A percentile compares a stretch with the other conserved stretches of the same genome.
phyloP scores from a whole-genome alignment of 164 flowering plant species.

The Houttuynia cordata region DNA sequence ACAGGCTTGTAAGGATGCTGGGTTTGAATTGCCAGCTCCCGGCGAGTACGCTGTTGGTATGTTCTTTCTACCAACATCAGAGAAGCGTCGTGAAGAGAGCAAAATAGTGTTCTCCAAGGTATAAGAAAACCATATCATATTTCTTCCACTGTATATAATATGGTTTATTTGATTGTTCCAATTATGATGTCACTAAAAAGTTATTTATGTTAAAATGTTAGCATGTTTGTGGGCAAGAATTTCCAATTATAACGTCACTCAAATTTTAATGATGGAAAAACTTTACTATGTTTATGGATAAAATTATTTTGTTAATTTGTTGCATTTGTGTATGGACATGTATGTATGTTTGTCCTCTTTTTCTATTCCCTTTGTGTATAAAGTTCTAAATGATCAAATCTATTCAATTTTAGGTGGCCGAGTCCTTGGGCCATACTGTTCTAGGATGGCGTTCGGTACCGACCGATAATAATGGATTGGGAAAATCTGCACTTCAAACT shows the following conservation, averaged over 20 bases:
- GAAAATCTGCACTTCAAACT: constrained; percentile 78
- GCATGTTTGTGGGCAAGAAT: background rate
- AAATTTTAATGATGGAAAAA: background rate
- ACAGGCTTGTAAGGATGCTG: constrained; percentile 65
- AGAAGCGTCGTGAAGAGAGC: constrained; percentile 72
- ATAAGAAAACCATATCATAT: constrained; percentile 1
- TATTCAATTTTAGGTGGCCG: constrained; percentile 56
- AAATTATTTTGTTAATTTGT: background rate
- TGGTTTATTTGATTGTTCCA: no score
- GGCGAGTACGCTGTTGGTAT: constrained; percentile 97
- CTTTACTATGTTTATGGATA: background rate
- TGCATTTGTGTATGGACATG: background rate
- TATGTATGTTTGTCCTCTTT: no score
- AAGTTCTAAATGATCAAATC: background rate
- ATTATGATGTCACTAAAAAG: background rate
- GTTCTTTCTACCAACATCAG: constrained; percentile 91
- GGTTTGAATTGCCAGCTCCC: constrained; percentile 71
- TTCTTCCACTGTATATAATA: no score
- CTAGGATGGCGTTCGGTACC: constrained; percentile 97
- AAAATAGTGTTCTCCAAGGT: constrained; percentile 82
- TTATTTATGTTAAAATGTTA: background rate
- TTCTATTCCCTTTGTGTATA: background rate
- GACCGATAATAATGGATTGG: constrained; percentile 82
- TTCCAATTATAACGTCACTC: no score
- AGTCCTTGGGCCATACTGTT: constrained; percentile 90